A percentile compares a stretch with the other conserved stretches of the same genome.
Evolutionary conservation across 768 basidiomycete species (phyloP).

Genomic region (Serendipita indica): DNA sequence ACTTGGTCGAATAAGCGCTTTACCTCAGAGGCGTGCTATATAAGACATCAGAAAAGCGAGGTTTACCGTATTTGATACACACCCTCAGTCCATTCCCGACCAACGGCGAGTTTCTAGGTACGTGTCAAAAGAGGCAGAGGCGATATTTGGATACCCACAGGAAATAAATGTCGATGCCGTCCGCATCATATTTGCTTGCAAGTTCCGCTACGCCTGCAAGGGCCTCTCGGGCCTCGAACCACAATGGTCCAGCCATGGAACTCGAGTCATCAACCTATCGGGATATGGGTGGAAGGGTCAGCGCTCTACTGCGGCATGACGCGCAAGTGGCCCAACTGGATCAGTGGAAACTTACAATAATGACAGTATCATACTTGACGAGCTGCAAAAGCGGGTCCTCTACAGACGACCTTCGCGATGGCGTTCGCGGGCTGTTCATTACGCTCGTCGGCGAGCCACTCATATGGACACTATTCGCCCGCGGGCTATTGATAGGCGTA

Average conservation of each 20-base stretch:
- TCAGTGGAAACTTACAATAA: conserved; percentile 29
- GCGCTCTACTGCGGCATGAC: background rate
- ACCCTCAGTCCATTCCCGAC: background rate
- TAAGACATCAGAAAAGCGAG: background rate
- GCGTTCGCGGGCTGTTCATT: background rate
- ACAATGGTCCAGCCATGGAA: conserved; percentile 37
- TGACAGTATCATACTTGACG: conserved; percentile 37
- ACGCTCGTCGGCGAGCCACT: too few species aligned
- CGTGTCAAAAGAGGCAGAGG: background rate
- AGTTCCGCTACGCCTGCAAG: conserved; percentile 34
- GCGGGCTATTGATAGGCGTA: too few species aligned
- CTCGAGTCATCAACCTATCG: conserved; percentile 35
- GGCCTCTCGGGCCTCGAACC: conserved; percentile 37
- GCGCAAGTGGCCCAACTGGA: background rate
- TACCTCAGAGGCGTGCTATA: conserved; percentile 28
- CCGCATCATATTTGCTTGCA: conserved; percentile 36
- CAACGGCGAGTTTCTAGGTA: background rate
- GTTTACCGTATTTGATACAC: background rate
- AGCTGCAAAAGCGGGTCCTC: conserved; percentile 15
- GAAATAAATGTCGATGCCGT: conserved; percentile 52
- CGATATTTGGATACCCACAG: conserved; percentile 18
- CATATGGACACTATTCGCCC: too few species aligned
- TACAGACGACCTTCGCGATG: conserved; percentile 7
- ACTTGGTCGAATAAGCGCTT: conserved; percentile 31
- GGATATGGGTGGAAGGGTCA: background rate